Percentiles rank a stretch among this genome's conserved stretches.
These are phyloP conservation scores for Gracilaria gracilis DNA, from an alignment of 23 red algal species.

Conservation along the genomic window DNA sequence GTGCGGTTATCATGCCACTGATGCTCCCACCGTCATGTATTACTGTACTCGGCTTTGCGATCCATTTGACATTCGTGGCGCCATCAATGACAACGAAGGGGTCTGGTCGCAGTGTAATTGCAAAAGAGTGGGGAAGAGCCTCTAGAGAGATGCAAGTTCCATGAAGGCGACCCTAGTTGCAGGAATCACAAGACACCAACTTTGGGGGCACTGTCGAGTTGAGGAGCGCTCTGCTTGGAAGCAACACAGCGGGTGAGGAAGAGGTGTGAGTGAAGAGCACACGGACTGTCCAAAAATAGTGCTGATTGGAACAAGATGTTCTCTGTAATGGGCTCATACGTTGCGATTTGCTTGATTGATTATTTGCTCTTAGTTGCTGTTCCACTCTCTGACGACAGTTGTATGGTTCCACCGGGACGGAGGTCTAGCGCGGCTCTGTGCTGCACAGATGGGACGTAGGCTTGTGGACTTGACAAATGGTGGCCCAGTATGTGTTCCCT, in stretches of 20 bases:
- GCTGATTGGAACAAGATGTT: not conserved
- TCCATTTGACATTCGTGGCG: not conserved
- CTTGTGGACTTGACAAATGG: not conserved
- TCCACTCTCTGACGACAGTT: not conserved
- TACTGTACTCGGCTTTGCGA: not conserved
- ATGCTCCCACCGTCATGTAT: too few species aligned
- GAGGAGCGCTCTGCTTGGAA: not conserved
- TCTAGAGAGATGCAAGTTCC: not conserved
- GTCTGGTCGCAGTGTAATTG: not conserved
- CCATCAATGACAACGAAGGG: not conserved
- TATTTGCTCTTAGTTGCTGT: not conserved
- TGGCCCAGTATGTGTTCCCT: not conserved
- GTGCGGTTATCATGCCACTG: not conserved
- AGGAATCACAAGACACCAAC: not conserved
- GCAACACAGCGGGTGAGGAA: not conserved
- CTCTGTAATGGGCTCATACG: constrained; percentile 13
- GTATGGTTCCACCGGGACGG: not conserved
- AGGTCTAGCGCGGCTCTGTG: not conserved
- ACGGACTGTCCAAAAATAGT: not conserved
- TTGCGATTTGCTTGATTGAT: not conserved
- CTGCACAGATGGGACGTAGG: not conserved
- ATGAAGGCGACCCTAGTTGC: not conserved
- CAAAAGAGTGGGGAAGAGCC: not conserved
- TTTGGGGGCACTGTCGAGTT: not conserved
- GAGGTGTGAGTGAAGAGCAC: not conserved